Conservation (phyloP, 768 basidiomycete species). For the Gloeostereum incarnatum region DNA sequence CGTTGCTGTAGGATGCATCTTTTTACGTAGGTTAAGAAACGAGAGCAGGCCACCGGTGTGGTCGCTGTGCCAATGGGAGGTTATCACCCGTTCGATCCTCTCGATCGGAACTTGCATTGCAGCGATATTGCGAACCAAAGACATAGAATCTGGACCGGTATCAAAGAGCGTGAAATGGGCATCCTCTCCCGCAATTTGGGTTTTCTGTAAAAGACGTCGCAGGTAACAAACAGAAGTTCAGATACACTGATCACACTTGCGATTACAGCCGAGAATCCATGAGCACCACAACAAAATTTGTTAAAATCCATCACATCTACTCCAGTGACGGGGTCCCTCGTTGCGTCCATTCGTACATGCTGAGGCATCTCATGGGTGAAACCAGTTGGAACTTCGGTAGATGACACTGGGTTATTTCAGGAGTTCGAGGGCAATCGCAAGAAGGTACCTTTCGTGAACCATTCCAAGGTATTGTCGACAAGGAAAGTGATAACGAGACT, state of each 20-base stretch:
- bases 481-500: conserved; percentile 48
- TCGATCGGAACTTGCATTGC: conserved; percentile 48
- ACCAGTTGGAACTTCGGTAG: conserved; percentile 71
- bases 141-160: conserved; percentile 70
- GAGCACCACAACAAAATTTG: conserved; percentile 70
- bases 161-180: conserved; percentile 66
- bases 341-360: conserved; percentile 41
- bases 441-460: conserved; percentile 42
- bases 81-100: conserved; percentile 51
- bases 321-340: conserved; percentile 28
- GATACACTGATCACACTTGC: conserved; percentile 25
- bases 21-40: conserved; percentile 39
- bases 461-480: conserved; percentile 76
- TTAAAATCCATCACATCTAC: conserved; percentile 67
- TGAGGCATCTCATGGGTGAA: conserved; percentile 65
- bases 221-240: neutral
- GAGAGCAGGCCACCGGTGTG: conserved; percentile 69
- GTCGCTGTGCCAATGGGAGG: conserved; percentile 78
- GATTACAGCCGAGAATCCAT: conserved; percentile 77
- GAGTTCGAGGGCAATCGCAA: no score
- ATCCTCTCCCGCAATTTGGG: conserved; percentile 32
- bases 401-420: conserved; percentile 31
- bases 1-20: conserved; percentile 8
- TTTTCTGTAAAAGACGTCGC: conserved; percentile 36
- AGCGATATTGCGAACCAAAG: conserved; percentile 63